Evolutionary conservation across 495 filamentous ascomycete species (phyloP), one percentile per base, ranked within the genome.

Genomic region (Mycothermus thermophilus): DNA sequence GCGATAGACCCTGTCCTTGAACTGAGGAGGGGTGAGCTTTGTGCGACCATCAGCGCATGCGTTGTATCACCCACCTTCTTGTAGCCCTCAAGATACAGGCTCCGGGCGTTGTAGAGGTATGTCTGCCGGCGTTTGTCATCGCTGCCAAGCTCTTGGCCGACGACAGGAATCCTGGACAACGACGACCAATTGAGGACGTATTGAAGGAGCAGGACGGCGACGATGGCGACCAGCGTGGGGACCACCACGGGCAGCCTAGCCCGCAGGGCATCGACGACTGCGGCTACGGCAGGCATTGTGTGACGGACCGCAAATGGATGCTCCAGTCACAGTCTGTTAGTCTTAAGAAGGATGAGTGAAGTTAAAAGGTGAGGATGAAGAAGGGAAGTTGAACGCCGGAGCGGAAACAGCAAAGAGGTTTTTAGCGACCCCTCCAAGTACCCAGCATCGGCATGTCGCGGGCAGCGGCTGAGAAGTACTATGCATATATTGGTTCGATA

Each of bases 1-100:
- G 13, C 52, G 37, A 13, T 48, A 63, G 12, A 60, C 32, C 16
- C 46, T 50, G n/a, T 52, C 32, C 17, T 52, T 59, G 39, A 59
- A 63, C 50, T 58, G 28, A 1, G 5, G 8, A 29, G 27, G 12
- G 8, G 2, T 20, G 12, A 10, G 2, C 27, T 12, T 14, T 9
- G 2, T 4, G 8, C 1, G n/a, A 17, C 3, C 10, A 8, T 12
- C 13, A 12, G 0, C 8, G 5, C 17, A 9, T 1, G 8, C 4
- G 23, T 33, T 13, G 9, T 14, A n/a, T 24, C 8, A 34, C 42
- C 6, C 11, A 54, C 52, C 40, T 55, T 54, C 1, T 47, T 33
- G 37, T 61, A 61, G 8, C 57, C 58, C 4, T 54, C 48, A 11
- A 31, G 15, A 21, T 60, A 60, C 6, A 61, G 31, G 2, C 47